Evolutionary conservation across 2,329 filamentous ascomycete species (phyloP), one percentile per base, ranked within the genome.

Genomic region (Aspergillus niger): DNA sequence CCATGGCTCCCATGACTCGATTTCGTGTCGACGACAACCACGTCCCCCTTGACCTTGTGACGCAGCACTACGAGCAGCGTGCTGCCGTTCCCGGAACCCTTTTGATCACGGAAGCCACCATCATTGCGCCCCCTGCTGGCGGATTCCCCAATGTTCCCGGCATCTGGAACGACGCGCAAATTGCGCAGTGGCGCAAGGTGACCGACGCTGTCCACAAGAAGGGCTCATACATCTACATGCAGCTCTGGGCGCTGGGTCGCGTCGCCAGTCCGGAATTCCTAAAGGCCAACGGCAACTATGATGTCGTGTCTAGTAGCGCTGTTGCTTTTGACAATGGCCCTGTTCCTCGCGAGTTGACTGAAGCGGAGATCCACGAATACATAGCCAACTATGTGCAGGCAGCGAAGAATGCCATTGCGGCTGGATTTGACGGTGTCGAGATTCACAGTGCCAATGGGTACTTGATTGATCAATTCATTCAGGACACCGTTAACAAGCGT

Each of bases 131-230:
- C 5, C 76, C 78, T 64, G 79, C 75, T 41, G 81, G 81, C 49
- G 79, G 82, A 44, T 82, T 80, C 65, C 73, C 74, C 41, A 82
- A 85, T 62, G 78, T 82, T 1, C 86, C 88, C 0, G 86, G 85
- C 26, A 85, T 88, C 67, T 88, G 80, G 68, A 83, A 71, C 20
- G 73, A 80, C 0, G 80, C 78, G n/a, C 86, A 89, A 61, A 79
- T 88, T 44, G 79, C 78, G 1, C 83, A 78, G 0, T 91, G 88
- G 88, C 85, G 82, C 63, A 74, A 80, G 13, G 76, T 90, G 44
- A 86, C 84, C 2, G 81, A 86, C 26, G 84, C 83, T 0, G 86
- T 91, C 0, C 89, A 91, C 70, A 78, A 78, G 22, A 87, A 87
- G 66, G 84, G 84, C 5, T 82, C 80, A 17, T 85, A 80, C 69